Conservation (phyloP, 2,329 filamentous ascomycete genomes). For the Trichothecium roseum region DNA sequence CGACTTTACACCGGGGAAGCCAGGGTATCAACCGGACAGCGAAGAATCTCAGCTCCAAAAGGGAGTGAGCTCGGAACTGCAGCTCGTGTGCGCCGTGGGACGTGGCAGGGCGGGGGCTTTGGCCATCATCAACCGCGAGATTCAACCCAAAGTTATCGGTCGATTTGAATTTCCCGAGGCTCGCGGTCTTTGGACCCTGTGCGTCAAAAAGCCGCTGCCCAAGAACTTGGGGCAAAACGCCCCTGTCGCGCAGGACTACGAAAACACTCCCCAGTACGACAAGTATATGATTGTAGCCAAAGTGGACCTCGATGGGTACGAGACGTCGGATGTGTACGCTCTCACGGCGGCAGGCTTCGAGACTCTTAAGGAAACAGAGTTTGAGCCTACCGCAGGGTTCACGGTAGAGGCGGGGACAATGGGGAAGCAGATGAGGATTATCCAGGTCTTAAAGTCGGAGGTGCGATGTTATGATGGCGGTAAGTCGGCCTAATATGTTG, state of each 20-base stretch:
- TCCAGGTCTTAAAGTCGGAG: conserved; percentile 81
- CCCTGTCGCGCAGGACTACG: conserved; percentile 37
- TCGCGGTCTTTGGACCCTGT: conserved; percentile 72
- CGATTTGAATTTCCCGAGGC: conserved; percentile 64
- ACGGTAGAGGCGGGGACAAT: conserved; percentile 81
- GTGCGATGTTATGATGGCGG: conserved; percentile 84
- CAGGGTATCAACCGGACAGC: conserved; percentile 29
- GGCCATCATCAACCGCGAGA: conserved; percentile 65
- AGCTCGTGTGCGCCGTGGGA: conserved; percentile 51
- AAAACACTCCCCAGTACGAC: conserved; percentile 54
- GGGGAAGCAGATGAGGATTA: conserved; percentile 67
- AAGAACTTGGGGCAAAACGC: conserved; percentile 42
- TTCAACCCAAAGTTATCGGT: conserved; percentile 63
- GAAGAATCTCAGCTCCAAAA: conserved; percentile 30
- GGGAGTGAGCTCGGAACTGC: conserved; percentile 45
- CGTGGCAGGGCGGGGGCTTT: conserved; percentile 58
- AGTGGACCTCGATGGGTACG: conserved; percentile 54
- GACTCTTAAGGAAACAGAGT: conserved; percentile 72
- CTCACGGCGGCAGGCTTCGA: conserved; percentile 66
- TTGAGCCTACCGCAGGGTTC: conserved; percentile 78
- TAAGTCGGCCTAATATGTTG: conserved; percentile 35
- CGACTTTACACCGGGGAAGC: conserved; percentile 59
- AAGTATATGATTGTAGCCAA: conserved; percentile 79
- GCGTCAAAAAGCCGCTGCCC: conserved; percentile 54
- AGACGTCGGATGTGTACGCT: conserved; percentile 69